Conservation (phyloP, 1,284 basidiomycete species). For the Cutaneotrichosporon dermatis region DNA sequence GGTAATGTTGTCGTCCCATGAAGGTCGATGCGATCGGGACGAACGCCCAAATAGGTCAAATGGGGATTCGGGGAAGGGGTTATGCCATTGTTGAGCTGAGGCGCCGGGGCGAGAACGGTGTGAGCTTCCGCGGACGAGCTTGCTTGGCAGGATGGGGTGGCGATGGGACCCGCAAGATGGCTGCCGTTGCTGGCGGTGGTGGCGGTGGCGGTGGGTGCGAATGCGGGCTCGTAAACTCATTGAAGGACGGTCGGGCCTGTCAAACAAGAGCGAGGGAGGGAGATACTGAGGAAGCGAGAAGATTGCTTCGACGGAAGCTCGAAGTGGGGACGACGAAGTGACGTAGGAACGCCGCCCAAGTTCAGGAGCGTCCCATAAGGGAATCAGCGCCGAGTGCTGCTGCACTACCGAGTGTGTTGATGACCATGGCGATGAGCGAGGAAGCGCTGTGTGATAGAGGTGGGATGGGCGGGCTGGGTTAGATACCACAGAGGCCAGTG, state of each 20-base stretch:
- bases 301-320: slow-evolving; percentile 10
- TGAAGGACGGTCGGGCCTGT: slow-evolving; percentile 3
- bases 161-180: slow-evolving; percentile 18
- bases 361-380: slow-evolving; percentile 17
- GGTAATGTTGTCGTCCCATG: slow-evolving; percentile 1
- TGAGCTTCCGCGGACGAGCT: slow-evolving; percentile 21
- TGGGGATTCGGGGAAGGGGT: slow-evolving; percentile 5
- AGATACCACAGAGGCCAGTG: slow-evolving; percentile 6
- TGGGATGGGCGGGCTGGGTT: not conserved
- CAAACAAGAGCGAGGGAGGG: slow-evolving; percentile 13
- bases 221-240: slow-evolving; percentile 4
- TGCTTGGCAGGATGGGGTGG: slow-evolving; percentile 21
- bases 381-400: slow-evolving; percentile 5
- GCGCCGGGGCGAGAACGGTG: slow-evolving; percentile 23
- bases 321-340: slow-evolving; percentile 6
- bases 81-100: slow-evolving; percentile 7
- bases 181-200: slow-evolving; percentile 18
- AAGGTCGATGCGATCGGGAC: slow-evolving; percentile 9
- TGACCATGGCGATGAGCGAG: slow-evolving; percentile 5
- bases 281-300: slow-evolving; percentile 8
- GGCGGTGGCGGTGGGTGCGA: slow-evolving; percentile 21
- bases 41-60: slow-evolving; percentile 12
- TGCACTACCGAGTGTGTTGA: not conserved
- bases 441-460: not conserved
- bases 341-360: slow-evolving; percentile 9